These are phyloP conservation scores for Leishmania major DNA, from an alignment of 208 protist genomes.

Conservation along the genomic window DNA sequence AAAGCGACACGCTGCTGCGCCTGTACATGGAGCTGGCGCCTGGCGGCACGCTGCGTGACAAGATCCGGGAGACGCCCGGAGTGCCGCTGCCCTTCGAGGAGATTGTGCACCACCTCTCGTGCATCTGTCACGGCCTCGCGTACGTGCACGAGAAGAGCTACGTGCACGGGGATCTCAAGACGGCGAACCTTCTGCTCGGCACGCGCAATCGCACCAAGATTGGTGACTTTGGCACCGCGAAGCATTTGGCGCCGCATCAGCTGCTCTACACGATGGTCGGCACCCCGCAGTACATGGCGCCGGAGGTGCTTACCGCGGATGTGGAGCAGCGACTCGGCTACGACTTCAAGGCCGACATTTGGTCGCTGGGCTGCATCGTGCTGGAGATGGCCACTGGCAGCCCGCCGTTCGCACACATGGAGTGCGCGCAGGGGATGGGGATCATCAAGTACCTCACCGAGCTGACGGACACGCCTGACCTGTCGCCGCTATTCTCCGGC, in stretches of 20 bases:
- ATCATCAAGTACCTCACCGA: constrained; percentile 86
- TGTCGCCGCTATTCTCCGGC: constrained; percentile 67
- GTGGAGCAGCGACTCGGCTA: constrained; percentile 55
- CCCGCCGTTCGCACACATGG: constrained; percentile 73
- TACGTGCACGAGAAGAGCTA: constrained; percentile 91
- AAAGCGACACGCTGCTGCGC: constrained; percentile 73
- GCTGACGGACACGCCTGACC: constrained; percentile 73
- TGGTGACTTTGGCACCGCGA: constrained; percentile 95
- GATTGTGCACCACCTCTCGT: constrained; percentile 77
- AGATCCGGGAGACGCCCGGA: constrained; percentile 66
- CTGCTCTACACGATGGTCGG: constrained; percentile 83
- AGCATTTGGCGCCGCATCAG: constrained; percentile 70
- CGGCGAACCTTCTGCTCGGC: constrained; percentile 89
- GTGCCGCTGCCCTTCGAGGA: constrained; percentile 63
- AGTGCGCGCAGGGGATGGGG: constrained; percentile 73
- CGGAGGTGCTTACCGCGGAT: constrained; percentile 84
- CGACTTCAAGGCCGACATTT: constrained; percentile 92
- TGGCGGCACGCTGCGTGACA: constrained; percentile 82
- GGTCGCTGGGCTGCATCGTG: constrained; percentile 89
- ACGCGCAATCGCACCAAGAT: constrained; percentile 89
- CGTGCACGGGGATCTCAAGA: constrained; percentile 93
- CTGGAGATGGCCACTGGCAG: constrained; percentile 87
- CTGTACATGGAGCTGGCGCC: constrained; percentile 94
- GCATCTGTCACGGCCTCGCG: constrained; percentile 84
- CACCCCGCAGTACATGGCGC: constrained; percentile 94